Percentiles rank a stretch among this genome's conserved stretches.
Evolutionary conservation across 257 asterid species (phyloP).

Genomic region (Nicotiana obtusifolia): DNA sequence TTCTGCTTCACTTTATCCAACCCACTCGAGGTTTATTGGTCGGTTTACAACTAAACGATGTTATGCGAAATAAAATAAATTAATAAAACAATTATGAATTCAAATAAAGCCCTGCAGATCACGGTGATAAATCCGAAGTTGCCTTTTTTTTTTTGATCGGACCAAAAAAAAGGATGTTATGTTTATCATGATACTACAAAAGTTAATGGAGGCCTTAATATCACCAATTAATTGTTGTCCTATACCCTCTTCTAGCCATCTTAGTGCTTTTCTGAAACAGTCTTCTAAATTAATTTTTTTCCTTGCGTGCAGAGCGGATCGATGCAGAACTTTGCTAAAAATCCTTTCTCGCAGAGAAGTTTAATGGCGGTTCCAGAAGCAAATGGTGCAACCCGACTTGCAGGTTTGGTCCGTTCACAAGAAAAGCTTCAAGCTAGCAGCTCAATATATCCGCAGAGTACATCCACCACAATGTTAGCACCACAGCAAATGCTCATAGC

Average conservation of each 20-base stretch:
- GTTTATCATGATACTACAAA: no score
- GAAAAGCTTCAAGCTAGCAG: slow-evolving; percentile 12
- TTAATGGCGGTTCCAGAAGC: slow-evolving; percentile 18
- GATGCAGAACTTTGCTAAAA: slow-evolving; percentile 56
- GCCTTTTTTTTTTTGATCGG: not conserved
- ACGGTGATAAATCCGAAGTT: not conserved
- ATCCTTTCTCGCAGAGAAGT: slow-evolving; percentile 73
- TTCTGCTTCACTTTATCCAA: not conserved
- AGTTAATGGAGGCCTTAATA: not conserved
- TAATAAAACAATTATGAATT: not conserved
- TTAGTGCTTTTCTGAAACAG: not conserved
- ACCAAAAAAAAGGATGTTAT: no score
- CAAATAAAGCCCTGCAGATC: not conserved
- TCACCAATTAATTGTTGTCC: not conserved
- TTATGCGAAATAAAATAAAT: not conserved
- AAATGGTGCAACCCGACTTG: slow-evolving; percentile 17
- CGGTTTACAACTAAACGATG: not conserved
- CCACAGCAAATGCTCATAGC: slow-evolving; percentile 29
- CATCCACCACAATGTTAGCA: slow-evolving; percentile 24
- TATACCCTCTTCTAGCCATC: not conserved
- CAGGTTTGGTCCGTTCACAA: slow-evolving; percentile 16
- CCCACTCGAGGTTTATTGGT: not conserved
- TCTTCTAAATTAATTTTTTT: not conserved
- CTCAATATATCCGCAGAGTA: slow-evolving; percentile 22
- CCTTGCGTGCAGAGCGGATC: slow-evolving; percentile 60